These are phyloP conservation scores for Sabuloglossum arenarium DNA, from an alignment of 495 filamentous ascomycete genomes.

Conservation along the genomic window DNA sequence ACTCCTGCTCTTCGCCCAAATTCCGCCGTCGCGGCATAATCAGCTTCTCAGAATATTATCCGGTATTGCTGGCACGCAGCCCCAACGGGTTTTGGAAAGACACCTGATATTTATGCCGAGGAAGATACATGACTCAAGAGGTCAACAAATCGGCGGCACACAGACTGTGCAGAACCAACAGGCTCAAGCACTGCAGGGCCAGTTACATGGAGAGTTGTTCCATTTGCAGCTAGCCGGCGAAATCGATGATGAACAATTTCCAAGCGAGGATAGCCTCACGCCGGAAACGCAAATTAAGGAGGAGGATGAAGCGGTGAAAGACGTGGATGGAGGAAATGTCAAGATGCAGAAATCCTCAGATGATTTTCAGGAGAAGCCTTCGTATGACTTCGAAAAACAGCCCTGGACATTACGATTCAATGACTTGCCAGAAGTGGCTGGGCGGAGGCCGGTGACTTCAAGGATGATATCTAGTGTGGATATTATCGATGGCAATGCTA, in stretches of 20 bases:
- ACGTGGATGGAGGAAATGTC: background rate
- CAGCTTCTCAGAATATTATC: conserved; percentile 48
- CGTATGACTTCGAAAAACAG: conserved; percentile 5
- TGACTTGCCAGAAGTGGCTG: conserved; percentile 24
- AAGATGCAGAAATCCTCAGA: background rate
- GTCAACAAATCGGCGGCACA: conserved; percentile 10
- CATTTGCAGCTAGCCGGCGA: conserved; percentile 21
- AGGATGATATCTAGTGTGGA: conserved; percentile 17
- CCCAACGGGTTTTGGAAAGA: conserved; percentile 33
- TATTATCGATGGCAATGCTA: conserved; percentile 18
- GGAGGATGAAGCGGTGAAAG: conserved; percentile 14
- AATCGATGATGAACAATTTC: conserved; percentile 5
- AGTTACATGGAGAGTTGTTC: conserved; percentile 17
- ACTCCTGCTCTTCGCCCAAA: conserved; percentile 27
- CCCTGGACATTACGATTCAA: conserved; percentile 21
- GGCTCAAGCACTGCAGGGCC: conserved; percentile 8
- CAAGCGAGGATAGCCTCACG: background rate
- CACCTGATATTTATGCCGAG: conserved; percentile 46
- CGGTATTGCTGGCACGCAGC: conserved; percentile 46
- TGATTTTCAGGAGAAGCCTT: background rate
- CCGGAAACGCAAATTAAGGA: background rate
- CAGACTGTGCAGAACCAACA: conserved; percentile 12
- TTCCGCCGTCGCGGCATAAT: conserved; percentile 24
- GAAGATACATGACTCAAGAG: conserved; percentile 15
- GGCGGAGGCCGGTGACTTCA: conserved; percentile 17